These are phyloP conservation scores for Hyphopichia homilentoma DNA, from an alignment of 805 yeast species.

Conservation along the genomic window DNA sequence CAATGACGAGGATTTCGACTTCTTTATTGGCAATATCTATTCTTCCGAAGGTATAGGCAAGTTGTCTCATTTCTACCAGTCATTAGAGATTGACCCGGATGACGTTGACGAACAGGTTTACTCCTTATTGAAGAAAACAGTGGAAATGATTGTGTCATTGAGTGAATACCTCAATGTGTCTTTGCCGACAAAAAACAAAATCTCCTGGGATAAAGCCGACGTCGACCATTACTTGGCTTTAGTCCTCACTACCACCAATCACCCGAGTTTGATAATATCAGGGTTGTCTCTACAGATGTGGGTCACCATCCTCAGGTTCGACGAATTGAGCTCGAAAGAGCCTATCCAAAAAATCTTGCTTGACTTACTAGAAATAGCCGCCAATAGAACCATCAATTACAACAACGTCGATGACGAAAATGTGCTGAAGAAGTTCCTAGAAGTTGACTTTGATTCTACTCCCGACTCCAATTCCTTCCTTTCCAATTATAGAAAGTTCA, in stretches of 20 bases:
- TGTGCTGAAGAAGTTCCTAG: slow-evolving; percentile 61
- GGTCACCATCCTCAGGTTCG: slow-evolving; percentile 85
- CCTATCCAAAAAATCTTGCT: slow-evolving; percentile 58
- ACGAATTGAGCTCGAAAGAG: slow-evolving; percentile 59
- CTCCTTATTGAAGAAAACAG: slow-evolving; percentile 81
- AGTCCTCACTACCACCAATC: slow-evolving; percentile 75
- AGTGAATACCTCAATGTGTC: slow-evolving; percentile 69
- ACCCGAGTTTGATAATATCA: slow-evolving; percentile 83
- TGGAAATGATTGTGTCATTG: slow-evolving; percentile 86
- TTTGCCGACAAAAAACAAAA: slow-evolving; percentile 29
- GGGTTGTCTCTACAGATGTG: slow-evolving; percentile 91
- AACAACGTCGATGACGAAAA: slow-evolving; percentile 63
- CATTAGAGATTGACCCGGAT: slow-evolving; percentile 59
- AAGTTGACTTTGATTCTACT: slow-evolving; percentile 83
- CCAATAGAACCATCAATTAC: slow-evolving; percentile 75
- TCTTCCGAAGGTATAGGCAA: slow-evolving; percentile 68
- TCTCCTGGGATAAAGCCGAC: slow-evolving; percentile 56
- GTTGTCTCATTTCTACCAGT: slow-evolving; percentile 58
- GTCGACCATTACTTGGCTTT: slow-evolving; percentile 65
- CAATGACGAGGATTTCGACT: slow-evolving; percentile 63
- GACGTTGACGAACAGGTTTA: slow-evolving; percentile 78
- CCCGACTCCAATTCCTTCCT: slow-evolving; percentile 78
- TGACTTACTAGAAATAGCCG: slow-evolving; percentile 67
- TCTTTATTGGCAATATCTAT: slow-evolving; percentile 77
- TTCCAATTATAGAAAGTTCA: slow-evolving; percentile 72